Conservation (phyloP, 805 yeast genomes). For the Torulaspora quercuum region DNA sequence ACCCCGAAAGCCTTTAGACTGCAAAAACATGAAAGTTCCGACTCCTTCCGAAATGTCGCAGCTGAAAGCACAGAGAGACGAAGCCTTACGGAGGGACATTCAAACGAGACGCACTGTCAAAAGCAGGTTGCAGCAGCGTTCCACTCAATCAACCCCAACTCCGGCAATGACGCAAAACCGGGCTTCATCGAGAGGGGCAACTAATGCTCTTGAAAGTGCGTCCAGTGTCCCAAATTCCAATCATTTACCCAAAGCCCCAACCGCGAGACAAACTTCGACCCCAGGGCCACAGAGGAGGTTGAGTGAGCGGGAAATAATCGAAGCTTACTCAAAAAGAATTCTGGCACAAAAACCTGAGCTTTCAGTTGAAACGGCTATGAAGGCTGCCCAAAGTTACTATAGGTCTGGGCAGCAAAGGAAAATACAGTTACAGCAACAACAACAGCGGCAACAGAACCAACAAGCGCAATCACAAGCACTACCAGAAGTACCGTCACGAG, state of each 20-base stretch:
- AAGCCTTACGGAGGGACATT: conserved; percentile 67
- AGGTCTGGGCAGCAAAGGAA: conserved; percentile 21
- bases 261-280: conserved; percentile 13
- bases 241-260: conserved; percentile 11
- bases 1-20: conserved; percentile 41
- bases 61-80: conserved; percentile 81
- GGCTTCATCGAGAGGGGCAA: conserved; percentile 8
- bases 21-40: conserved; percentile 51
- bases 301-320: conserved; percentile 33
- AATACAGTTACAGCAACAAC: conserved; percentile 26
- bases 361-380: conserved; percentile 33
- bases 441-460: conserved; percentile 34
- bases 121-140: conserved; percentile 30
- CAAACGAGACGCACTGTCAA: conserved; percentile 35
- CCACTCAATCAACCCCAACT: conserved; percentile 16
- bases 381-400: conserved; percentile 35
- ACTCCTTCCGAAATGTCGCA: conserved; percentile 83
- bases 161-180: conserved; percentile 9
- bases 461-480: conserved; percentile 32
- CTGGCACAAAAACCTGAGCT: conserved; percentile 34
- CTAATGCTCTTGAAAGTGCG: conserved; percentile 17
- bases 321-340: conserved; percentile 32
- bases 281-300: conserved; percentile 22
- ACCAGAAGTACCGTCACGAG: too few species aligned
- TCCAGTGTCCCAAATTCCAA: conserved; percentile 7